Evolutionary conservation across 257 asterid species (phyloP).

Genomic region (Capsicum rhomboideum): DNA sequence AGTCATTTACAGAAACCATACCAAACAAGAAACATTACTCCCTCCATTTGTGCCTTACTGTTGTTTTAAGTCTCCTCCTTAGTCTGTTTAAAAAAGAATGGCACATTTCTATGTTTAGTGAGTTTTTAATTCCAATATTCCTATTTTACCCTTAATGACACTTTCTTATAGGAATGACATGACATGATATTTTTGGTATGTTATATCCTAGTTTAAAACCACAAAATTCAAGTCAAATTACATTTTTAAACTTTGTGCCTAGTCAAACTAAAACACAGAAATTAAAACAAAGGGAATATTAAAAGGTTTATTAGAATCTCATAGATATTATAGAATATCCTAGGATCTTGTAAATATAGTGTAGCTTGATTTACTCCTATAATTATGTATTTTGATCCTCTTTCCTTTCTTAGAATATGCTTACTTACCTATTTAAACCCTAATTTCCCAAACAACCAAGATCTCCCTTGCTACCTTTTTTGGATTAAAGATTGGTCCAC

Average conservation of each 20-base stretch:
- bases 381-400: neutral
- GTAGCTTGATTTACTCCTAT: neutral
- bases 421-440: neutral
- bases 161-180: neutral
- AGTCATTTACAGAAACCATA: neutral
- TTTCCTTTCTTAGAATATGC: neutral
- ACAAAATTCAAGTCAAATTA: neutral
- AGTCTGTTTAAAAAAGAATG: neutral
- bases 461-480: neutral
- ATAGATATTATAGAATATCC: neutral
- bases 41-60: neutral
- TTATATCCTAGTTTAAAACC: neutral
- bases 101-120: neutral
- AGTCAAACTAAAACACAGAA: neutral
- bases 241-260: neutral
- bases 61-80: neutral
- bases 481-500: neutral
- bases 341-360: neutral
- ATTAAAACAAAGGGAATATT: neutral
- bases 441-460: neutral
- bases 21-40: neutral
- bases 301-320: neutral
- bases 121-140: neutral
- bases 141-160: neutral
- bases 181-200: neutral